phyloP scores from a whole-genome alignment of 805 yeast species.

The Kuraishia molischiana region DNA sequence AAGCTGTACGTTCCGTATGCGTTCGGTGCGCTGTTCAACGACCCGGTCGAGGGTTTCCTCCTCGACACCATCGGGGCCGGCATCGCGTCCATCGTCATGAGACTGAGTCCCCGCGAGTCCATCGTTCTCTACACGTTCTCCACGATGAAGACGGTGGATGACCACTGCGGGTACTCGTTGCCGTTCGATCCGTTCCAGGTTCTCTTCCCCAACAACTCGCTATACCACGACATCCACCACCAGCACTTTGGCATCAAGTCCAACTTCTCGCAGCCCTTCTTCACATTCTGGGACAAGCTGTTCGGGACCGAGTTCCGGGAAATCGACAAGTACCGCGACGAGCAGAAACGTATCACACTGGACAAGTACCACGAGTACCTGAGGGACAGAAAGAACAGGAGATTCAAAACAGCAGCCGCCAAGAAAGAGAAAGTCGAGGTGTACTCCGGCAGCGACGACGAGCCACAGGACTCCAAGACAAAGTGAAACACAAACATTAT shows the following conservation, averaged over 20 bases:
- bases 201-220: slow-evolving; percentile 89
- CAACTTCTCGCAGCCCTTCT: slow-evolving; percentile 93
- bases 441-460: slow-evolving; percentile 4
- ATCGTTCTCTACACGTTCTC: slow-evolving; percentile 72
- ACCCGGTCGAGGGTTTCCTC: slow-evolving; percentile 87
- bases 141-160: slow-evolving; percentile 94
- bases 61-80: slow-evolving; percentile 93
- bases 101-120: slow-evolving; percentile 69
- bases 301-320: slow-evolving; percentile 65
- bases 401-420: slow-evolving; percentile 2
- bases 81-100: slow-evolving; percentile 53
- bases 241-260: slow-evolving; percentile 92
- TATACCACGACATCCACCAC: slow-evolving; percentile 96
- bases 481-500: not conserved
- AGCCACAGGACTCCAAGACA: slow-evolving; percentile 3
- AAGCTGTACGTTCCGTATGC: slow-evolving; percentile 93
- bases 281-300: slow-evolving; percentile 82
- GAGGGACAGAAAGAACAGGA: slow-evolving; percentile 21
- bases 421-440: slow-evolving; percentile 1
- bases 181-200: slow-evolving; percentile 89
- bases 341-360: slow-evolving; percentile 60
- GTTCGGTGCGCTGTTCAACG: slow-evolving; percentile 90
- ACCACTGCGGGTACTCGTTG: slow-evolving; percentile 94
- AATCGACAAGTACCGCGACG: slow-evolving; percentile 50
- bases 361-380: slow-evolving; percentile 55